Percentiles rank a stretch among this genome's conserved stretches.
phyloP scores from a whole-genome alignment of 345 rosid species.

The Stellera chamaejasme region DNA sequence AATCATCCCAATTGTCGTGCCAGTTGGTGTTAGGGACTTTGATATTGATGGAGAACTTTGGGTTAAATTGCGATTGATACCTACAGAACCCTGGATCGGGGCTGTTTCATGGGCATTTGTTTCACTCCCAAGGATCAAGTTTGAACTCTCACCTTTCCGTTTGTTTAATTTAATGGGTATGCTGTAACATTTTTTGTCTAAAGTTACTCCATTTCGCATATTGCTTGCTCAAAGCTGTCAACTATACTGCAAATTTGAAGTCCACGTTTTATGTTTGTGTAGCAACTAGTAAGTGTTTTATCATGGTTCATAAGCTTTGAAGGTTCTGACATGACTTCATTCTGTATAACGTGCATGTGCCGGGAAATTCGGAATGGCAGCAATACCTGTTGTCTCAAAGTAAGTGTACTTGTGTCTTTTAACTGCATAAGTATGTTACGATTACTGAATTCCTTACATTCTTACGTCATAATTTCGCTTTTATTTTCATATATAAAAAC shows the following conservation, averaged over 20 bases:
- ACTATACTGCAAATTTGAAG: neutral
- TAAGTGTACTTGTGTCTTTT: conserved; percentile 38
- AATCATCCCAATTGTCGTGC: conserved; percentile 73
- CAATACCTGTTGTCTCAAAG: conserved; percentile 96
- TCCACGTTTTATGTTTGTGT: conserved; percentile 1
- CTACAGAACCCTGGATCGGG: conserved; percentile 90
- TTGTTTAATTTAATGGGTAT: conserved; percentile 95
- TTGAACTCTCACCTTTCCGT: conserved; percentile 88
- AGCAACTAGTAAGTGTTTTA: too few species aligned
- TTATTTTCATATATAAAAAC: too few species aligned
- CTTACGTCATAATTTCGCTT: neutral
- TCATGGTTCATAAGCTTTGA: neutral
- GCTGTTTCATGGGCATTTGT: conserved; percentile 96
- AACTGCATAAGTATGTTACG: neutral
- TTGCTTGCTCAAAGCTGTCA: neutral
- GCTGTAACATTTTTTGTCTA: conserved; percentile 13
- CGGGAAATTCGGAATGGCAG: conserved; percentile 46
- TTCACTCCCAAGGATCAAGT: conserved; percentile 92
- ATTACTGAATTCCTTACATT: neutral
- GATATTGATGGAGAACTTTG: conserved; percentile 99
- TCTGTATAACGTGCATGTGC: conserved; percentile 31
- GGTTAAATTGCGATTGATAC: conserved; percentile 92
- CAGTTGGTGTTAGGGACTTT: conserved; percentile 89
- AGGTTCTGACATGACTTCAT: conserved; percentile 24
- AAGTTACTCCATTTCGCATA: neutral